Evolutionary conservation across 1,284 basidiomycete genomes (phyloP).

Genomic region (Ustilago bromivora): DNA sequence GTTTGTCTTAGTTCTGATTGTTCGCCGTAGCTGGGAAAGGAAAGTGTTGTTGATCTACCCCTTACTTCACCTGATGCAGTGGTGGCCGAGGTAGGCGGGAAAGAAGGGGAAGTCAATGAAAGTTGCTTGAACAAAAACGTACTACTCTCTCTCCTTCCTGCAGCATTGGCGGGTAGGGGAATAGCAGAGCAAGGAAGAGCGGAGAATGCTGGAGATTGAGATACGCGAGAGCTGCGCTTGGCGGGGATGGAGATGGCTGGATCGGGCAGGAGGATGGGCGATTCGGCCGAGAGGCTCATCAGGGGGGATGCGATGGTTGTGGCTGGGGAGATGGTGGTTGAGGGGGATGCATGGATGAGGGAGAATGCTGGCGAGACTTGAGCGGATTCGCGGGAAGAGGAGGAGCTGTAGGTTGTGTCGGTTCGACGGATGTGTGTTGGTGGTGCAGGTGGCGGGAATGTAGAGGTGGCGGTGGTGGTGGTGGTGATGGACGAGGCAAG

Average conservation of each 20-base stretch:
- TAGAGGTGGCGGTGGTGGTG: not conserved
- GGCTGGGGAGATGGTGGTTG: conserved; percentile 25
- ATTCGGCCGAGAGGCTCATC: conserved; percentile 56
- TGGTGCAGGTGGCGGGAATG: not conserved
- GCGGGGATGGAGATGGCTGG: conserved; percentile 26
- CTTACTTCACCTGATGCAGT: not conserved
- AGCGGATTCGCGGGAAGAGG: conserved; percentile 19
- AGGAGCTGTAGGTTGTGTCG: conserved; percentile 30
- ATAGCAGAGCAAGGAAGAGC: conserved; percentile 31
- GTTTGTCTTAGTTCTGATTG: conserved; percentile 35
- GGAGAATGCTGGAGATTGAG: conserved; percentile 18
- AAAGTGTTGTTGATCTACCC: conserved; percentile 16
- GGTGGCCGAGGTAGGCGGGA: conserved; percentile 8
- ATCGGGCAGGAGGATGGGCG: conserved; percentile 50
- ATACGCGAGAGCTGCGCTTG: conserved; percentile 19
- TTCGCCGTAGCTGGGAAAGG: conserved; percentile 30
- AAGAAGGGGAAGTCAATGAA: conserved; percentile 34
- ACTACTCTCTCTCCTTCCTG: conserved; percentile 34
- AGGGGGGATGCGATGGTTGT: conserved; percentile 54
- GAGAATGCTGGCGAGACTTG: conserved; percentile 39
- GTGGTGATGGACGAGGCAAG: conserved; percentile 16
- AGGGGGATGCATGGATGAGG: conserved; percentile 18
- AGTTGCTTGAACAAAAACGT: conserved; percentile 50
- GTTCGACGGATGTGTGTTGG: conserved; percentile 14
- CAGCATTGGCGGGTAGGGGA: conserved; percentile 9